Evolutionary conservation across 305 asterid genomes (phyloP), one percentile per base, ranked within the genome.

Genomic region (Plantago rigida): DNA sequence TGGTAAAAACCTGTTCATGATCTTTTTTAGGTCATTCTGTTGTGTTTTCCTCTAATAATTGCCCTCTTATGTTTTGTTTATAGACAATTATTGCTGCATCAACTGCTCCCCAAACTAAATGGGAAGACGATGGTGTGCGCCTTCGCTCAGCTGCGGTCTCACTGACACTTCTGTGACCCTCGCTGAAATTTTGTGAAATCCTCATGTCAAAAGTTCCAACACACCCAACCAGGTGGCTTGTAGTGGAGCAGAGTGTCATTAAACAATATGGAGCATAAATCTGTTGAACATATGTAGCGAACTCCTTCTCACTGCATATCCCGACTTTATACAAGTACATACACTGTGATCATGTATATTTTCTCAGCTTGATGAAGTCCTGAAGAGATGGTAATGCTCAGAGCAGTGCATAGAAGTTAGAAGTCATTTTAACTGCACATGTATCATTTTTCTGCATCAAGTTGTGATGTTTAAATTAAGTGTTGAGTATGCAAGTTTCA

Each of bases 101-200:
- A 59, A 76, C 86, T 41, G 99, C 99, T 9, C 95, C 99, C 44
- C 73, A 81, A 68, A 63, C 63, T 26, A 89, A 73, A 77, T 88
- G 99, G 99, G 74, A 64, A 5, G 79, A 75, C 28, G 93, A 81
- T 29, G 99, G 96, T 45, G 69, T 86, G 56, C 78, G 76, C 64
- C 97, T 88, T 67, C 96, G 97, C 13, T 86, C 99, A 53, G 95
- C 99, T 70, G 99, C 95, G 12, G 81, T 92, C 61, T 92, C 99
- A 5, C 78, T 92, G 15, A 77, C 89, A 14, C 63, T 92, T 66
- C 50, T 81, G 54, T 87, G 71, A 80, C 11, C 12, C 17, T 41
- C 13, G 26, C 46, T 39, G 28, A 56, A 56, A 34, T 14, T 13
- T 14, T 22, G 44, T 36, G 26, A 24, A 9, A 14, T 51, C 5